Evolutionary conservation across 2,329 filamentous ascomycete species (phyloP), one percentile per base, ranked within the genome.

Genomic region (Periconia digitata): DNA sequence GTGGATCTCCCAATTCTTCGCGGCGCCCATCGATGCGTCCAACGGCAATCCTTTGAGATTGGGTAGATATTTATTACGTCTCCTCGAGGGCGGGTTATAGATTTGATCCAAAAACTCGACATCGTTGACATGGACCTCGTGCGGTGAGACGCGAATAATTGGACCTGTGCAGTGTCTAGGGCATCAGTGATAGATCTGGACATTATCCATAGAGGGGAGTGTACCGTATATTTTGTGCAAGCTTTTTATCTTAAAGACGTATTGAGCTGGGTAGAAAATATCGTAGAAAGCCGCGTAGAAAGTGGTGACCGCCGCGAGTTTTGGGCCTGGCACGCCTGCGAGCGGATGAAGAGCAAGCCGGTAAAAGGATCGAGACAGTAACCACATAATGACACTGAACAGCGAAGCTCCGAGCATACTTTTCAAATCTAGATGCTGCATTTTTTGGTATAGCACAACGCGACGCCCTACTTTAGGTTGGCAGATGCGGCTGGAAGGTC

Each of bases 51-150:
- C 24, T 12, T 27, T 27, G 24, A 12, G 7, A 7, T 7, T 12
- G 16, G 16, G 10, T 12, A 12, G 15, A 17, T 32, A 20, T 23
- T 18, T 15, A 12, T 27, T 45, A 12, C 35, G 15, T n/a, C n/a
- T n/a, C n/a, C n/a, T n/a, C n/a, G n/a, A n/a, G n/a, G n/a, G n/a
- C 3, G 24, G 21, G 15, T 21, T 13, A 22, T 41, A 41, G 5
- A 41, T 41, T 22, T 8, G 8, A 13, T 41, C 39, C 18, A 38
- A 46, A 40, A 46, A 53, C 8, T 38, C 42, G 2, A 43, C 23
- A 37, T 55, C 53, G 17, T 23, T 38, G 24, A 55, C 38, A 18
- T 51, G 51, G 13, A 56, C 15, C 23, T 56, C 53, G 18, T 43
- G 6, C 8, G 45, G 45, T 8, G 17, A 15, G 10, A 43, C 18